phyloP scores from a whole-genome alignment of 2,329 filamentous ascomycete species.

The Monilinia fructicola region DNA sequence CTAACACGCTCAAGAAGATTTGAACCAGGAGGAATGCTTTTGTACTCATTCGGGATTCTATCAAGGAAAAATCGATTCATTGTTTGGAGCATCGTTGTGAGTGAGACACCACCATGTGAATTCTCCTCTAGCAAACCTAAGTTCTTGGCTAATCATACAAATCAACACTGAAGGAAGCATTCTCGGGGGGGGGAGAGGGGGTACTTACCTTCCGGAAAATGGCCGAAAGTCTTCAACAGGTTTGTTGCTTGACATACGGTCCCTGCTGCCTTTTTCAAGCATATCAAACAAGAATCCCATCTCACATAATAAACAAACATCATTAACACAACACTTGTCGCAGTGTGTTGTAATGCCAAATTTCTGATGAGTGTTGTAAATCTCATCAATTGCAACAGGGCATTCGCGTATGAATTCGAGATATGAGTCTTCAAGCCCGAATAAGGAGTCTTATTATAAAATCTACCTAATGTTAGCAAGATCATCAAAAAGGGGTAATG shows the following conservation, averaged over 20 bases:
- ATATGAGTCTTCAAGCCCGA: conserved; percentile 96
- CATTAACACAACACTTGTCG: conserved; percentile 76
- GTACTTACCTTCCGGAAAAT: conserved; percentile 67
- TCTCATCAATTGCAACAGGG: conserved; percentile 84
- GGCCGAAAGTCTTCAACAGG: conserved; percentile 83
- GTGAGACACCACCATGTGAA: conserved; percentile 61
- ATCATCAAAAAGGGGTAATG: conserved; percentile 14
- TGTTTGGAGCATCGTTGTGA: conserved; percentile 81
- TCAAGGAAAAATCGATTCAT: conserved; percentile 84
- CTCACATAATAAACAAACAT: conserved; percentile 87
- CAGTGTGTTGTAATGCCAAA: conserved; percentile 82
- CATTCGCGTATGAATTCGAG: conserved; percentile 92
- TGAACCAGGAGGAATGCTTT: conserved; percentile 61
- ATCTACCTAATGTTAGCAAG: conserved; percentile 51
- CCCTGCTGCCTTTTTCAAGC: conserved; percentile 93
- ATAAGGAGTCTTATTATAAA: conserved; percentile 90
- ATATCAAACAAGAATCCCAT: conserved; percentile 96
- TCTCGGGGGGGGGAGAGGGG: neutral
- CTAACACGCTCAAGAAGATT: conserved; percentile 67
- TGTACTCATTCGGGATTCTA: conserved; percentile 75
- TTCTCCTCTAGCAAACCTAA: conserved; percentile 85
- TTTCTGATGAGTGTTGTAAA: conserved; percentile 90
- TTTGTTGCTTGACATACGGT: conserved; percentile 97
- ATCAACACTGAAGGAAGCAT: conserved; percentile 28
- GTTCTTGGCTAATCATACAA: conserved; percentile 56